Evolutionary conservation across 2,329 filamentous ascomycete species (phyloP).

Genomic region (Orbilia brochopaga): DNA sequence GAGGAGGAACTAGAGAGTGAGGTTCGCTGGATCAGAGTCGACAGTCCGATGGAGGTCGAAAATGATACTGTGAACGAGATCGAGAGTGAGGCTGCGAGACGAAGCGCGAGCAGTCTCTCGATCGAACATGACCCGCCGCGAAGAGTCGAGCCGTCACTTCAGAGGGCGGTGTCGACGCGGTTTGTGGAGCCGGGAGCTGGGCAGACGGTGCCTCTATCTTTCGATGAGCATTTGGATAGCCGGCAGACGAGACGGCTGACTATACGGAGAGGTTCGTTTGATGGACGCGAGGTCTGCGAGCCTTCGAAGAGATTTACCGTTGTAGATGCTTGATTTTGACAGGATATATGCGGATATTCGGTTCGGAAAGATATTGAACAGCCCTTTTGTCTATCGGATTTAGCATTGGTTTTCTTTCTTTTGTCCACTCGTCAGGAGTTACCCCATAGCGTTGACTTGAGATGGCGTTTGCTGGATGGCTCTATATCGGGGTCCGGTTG

Average conservation of each 20-base stretch:
- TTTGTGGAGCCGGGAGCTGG: not conserved
- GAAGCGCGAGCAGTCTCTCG: slow-evolving; percentile 20
- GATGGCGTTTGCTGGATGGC: no score
- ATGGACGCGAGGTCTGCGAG: not conserved
- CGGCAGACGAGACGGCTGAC: not conserved
- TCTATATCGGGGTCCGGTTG: no score
- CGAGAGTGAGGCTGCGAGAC: not conserved
- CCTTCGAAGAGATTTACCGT: slow-evolving; percentile 15
- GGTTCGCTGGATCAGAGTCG: slow-evolving; percentile 35
- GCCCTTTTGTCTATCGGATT: no score
- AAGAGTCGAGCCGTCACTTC: not conserved
- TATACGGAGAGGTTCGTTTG: not conserved
- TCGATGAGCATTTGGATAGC: slow-evolving; percentile 19
- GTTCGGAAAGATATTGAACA: no score
- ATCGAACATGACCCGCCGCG: not conserved
- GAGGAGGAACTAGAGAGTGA: slow-evolving; percentile 17
- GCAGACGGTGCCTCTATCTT: not conserved
- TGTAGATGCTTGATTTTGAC: slow-evolving; percentile 19
- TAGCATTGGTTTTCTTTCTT: no score
- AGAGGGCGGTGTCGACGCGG: not conserved
- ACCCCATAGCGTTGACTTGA: no score
- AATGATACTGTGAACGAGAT: no score
- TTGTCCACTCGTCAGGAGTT: no score
- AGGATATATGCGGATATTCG: no score
- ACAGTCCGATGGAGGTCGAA: slow-evolving; percentile 23